A percentile compares a stretch with the other conserved stretches of the same genome.
These are phyloP conservation scores for Bromus sterilis DNA, from an alignment of 176 grass and related monocot species.

Conservation along the genomic window DNA sequence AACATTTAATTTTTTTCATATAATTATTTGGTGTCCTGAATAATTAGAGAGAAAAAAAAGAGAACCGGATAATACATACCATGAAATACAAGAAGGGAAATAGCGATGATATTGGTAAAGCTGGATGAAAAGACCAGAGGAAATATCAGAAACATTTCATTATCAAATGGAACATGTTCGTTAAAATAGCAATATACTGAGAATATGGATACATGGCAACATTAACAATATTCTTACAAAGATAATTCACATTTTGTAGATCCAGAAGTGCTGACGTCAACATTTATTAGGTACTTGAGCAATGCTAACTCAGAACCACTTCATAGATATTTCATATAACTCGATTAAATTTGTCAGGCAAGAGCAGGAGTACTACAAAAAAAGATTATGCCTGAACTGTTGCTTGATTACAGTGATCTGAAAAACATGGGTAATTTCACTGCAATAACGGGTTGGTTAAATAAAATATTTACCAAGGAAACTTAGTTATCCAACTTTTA, in stretches of 20 bases:
- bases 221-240: background rate
- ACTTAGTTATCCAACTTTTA: background rate
- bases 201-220: background rate
- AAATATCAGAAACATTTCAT: constrained; percentile 12
- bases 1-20: background rate
- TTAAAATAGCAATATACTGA: background rate
- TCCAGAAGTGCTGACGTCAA: background rate
- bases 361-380: background rate
- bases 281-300: background rate
- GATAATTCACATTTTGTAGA: background rate
- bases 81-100: constrained; percentile 85
- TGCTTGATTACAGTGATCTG: background rate
- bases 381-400: background rate
- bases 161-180: background rate
- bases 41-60: background rate
- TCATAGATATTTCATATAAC: background rate
- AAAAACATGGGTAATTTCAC: background rate
- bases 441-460: background rate
- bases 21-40: background rate
- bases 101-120: constrained; percentile 51
- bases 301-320: background rate
- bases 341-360: background rate
- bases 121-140: constrained; percentile 39
- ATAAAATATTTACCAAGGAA: background rate
- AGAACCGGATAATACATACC: constrained; percentile 33